These are phyloP conservation scores for Aquilaria sinensis DNA, from an alignment of 345 rosid species.

Conservation along the genomic window DNA sequence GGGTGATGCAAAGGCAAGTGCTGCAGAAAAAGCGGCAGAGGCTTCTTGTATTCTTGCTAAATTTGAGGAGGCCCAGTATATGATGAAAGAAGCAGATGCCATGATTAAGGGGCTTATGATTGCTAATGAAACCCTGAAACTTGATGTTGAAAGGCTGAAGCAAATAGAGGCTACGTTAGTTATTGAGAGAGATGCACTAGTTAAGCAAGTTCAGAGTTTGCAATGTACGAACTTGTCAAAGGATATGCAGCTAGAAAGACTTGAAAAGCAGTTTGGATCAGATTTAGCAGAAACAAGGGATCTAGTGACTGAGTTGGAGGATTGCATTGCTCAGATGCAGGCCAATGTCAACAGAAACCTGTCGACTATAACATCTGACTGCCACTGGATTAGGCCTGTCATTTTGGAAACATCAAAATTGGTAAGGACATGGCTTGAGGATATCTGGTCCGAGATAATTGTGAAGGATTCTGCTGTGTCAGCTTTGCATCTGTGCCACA, in stretches of 20 bases:
- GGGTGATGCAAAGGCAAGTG: constrained; percentile 55
- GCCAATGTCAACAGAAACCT: constrained; percentile 37
- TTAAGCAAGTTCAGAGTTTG: constrained; percentile 46
- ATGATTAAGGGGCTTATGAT: constrained; percentile 69
- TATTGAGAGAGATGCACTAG: constrained; percentile 49
- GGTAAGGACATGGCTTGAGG: constrained; percentile 69
- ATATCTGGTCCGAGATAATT: constrained; percentile 88
- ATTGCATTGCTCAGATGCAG: constrained; percentile 36
- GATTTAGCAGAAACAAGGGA: constrained; percentile 49
- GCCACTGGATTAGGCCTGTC: constrained; percentile 38
- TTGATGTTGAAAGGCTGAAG: constrained; percentile 52
- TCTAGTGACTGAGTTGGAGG: constrained; percentile 57
- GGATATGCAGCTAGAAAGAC: constrained; percentile 46
- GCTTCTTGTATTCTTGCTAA: constrained; percentile 63
- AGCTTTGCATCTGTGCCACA: constrained; percentile 83
- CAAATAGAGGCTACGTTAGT: constrained; percentile 31
- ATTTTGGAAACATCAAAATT: constrained; percentile 47
- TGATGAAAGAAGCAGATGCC: constrained; percentile 80
- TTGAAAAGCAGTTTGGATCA: constrained; percentile 52
- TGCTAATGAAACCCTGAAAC: constrained; percentile 73
- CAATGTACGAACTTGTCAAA: constrained; percentile 43
- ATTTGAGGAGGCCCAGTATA: constrained; percentile 86
- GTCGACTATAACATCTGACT: constrained; percentile 35
- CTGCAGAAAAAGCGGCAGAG: constrained; percentile 59
- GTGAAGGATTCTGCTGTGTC: constrained; percentile 88